Conservation (phyloP, 2,329 filamentous ascomycete genomes). For the Cercospora sp. region DNA sequence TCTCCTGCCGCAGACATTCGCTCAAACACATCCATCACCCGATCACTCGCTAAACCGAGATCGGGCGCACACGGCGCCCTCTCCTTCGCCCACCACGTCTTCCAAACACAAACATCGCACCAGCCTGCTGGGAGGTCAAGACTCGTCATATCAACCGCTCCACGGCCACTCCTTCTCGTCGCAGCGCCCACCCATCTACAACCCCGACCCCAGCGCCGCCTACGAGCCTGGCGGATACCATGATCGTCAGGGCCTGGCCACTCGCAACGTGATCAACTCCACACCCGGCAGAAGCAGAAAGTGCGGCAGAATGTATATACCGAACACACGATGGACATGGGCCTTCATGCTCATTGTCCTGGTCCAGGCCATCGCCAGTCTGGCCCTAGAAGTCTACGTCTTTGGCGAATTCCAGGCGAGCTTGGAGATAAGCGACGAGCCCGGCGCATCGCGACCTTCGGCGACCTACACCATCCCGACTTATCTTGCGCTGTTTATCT, state of each 20-base stretch:
- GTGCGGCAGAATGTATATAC: conserved; percentile 65
- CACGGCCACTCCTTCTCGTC: conserved; percentile 43
- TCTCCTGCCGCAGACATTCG: conserved; percentile 2
- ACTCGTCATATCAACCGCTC: conserved; percentile 47
- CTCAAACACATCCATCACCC: background rate
- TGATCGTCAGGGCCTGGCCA: conserved; percentile 53
- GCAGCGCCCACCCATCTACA: conserved; percentile 30
- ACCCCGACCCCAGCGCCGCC: conserved; percentile 33
- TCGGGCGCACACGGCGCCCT: conserved; percentile 32
- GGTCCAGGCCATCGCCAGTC: conserved; percentile 74
- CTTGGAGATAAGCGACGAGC: conserved; percentile 35
- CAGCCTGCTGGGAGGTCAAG: conserved; percentile 58
- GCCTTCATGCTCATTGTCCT: conserved; percentile 73
- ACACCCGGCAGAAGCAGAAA: conserved; percentile 38
- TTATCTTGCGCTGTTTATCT: conserved; percentile 94
- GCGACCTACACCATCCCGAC: conserved; percentile 71
- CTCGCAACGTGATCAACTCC: conserved; percentile 33
- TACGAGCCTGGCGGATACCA: conserved; percentile 51
- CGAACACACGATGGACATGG: conserved; percentile 85
- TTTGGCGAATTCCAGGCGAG: conserved; percentile 81
- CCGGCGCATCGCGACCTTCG: conserved; percentile 12
- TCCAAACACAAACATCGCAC: conserved; percentile 56
- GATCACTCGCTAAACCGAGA: background rate
- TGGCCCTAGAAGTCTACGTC: conserved; percentile 85
- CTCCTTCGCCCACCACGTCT: conserved; percentile 35